These are phyloP conservation scores for Cucumis sativus DNA, from an alignment of 306 rosid genomes.

Conservation along the genomic window DNA sequence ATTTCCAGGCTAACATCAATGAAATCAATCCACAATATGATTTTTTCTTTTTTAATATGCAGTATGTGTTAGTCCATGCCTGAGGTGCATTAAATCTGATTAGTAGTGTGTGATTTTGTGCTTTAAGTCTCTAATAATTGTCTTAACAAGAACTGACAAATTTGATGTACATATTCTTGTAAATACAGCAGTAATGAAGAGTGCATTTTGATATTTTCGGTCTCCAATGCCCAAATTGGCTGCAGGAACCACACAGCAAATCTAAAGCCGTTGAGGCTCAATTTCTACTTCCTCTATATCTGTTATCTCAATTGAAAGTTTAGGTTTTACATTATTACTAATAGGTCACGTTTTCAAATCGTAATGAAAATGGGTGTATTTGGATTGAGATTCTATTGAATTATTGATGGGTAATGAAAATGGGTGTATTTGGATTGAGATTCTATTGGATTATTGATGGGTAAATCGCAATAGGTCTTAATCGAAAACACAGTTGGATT, in stretches of 20 bases:
- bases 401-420: too few species aligned
- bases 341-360: too few species aligned
- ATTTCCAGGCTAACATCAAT: background rate
- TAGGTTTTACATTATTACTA: too few species aligned
- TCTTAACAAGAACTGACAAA: conserved; percentile 38
- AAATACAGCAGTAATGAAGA: conserved; percentile 46
- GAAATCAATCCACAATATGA: background rate
- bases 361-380: too few species aligned
- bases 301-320: too few species aligned
- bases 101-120: conserved; percentile 13
- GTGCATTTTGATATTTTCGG: conserved; percentile 10
- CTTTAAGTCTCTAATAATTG: conserved; percentile 7
- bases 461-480: too few species aligned
- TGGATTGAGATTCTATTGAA: too few species aligned
- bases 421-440: too few species aligned
- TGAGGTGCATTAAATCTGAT: conserved; percentile 25
- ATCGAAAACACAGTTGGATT: too few species aligned
- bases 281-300: too few species aligned
- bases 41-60: conserved; percentile 9
- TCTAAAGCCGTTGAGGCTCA: background rate
- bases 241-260: background rate
- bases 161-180: conserved; percentile 64
- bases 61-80: conserved; percentile 7
- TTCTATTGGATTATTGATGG: too few species aligned
- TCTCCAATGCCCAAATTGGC: background rate